phyloP scores from a whole-genome alignment of 768 basidiomycete genomes.

The Pleurotus salmoneostramineus region DNA sequence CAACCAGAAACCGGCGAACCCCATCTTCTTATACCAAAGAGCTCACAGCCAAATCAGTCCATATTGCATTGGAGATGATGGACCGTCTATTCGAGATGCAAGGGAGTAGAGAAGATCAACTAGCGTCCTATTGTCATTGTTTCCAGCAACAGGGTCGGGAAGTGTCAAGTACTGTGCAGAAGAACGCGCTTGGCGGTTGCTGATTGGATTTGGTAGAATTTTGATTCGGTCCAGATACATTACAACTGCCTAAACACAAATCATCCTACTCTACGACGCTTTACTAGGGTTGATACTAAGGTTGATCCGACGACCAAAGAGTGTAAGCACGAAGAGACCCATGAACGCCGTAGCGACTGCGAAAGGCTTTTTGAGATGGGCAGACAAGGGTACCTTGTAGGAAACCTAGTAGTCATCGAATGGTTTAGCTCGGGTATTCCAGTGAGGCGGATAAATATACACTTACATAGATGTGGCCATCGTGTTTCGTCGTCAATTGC shows the following conservation, averaged over 20 bases:
- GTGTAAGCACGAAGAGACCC: slow-evolving; percentile 53
- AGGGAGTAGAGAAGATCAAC: too few species aligned
- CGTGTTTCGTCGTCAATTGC: slow-evolving; percentile 75
- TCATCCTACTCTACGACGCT: slow-evolving; percentile 18
- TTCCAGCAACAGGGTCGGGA: too few species aligned
- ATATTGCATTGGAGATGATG: too few species aligned
- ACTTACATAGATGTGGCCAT: slow-evolving; percentile 79
- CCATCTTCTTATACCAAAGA: too few species aligned
- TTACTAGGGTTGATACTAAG: slow-evolving; percentile 36
- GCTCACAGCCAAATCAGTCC: too few species aligned
- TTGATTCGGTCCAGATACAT: too few species aligned
- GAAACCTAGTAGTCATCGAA: slow-evolving; percentile 53
- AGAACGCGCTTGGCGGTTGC: slow-evolving; percentile 5
- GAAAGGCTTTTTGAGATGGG: slow-evolving; percentile 86
- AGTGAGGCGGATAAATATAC: background rate
- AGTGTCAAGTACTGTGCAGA: background rate
- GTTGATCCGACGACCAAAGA: slow-evolving; percentile 41
- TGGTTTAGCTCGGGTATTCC: too few species aligned
- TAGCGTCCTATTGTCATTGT: too few species aligned
- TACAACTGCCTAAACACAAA: background rate
- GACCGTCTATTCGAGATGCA: too few species aligned
- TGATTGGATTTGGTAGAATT: background rate
- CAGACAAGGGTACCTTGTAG: slow-evolving; percentile 75
- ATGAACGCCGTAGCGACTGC: slow-evolving; percentile 72
- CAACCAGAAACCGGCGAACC: too few species aligned